A percentile compares a stretch with the other conserved stretches of the same genome.
Conservation (phyloP, 306 rosid genomes). For the Medicago truncatula region MtrunA17r5.0-ANR NC_053042.1:782501-783000, state of each 20-base stretch:
- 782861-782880: neutral
- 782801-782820: conserved; percentile 39
- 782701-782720: neutral
- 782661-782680: conserved; percentile 6
- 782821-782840: conserved; percentile 27
- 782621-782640: too few relatives aligned
- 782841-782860: conserved; percentile 37
- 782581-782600: too few relatives aligned
- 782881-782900: conserved; percentile 22
- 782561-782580: too few relatives aligned
- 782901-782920: conserved; percentile 36
- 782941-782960: neutral
- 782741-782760: neutral
- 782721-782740: conserved; percentile 35
- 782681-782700: neutral
- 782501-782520: neutral
- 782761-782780: conserved; percentile 34
- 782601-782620: too few relatives aligned
- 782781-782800: neutral
- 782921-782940: neutral
- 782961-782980: neutral
- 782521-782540: neutral
- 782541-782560: neutral
- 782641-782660: neutral
- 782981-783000: neutral